A percentile compares a stretch with the other conserved stretches of the same genome.
These are phyloP conservation scores for Tagetes patula DNA, from an alignment of 129 eudicot species.

Conservation along the genomic window DNA sequence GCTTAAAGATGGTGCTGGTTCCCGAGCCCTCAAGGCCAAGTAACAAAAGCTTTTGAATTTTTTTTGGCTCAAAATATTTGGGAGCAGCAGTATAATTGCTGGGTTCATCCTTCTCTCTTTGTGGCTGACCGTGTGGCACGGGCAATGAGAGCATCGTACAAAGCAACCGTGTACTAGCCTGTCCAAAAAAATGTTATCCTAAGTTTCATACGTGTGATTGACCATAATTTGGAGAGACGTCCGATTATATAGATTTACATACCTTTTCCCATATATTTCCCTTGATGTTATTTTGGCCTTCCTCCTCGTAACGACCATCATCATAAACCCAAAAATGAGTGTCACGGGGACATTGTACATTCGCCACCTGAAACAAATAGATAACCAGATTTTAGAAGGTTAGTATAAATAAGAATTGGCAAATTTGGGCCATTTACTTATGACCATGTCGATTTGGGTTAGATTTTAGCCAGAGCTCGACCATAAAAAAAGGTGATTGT, in stretches of 20 bases:
- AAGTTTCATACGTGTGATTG: constrained; percentile 2
- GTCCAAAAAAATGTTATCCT: constrained; percentile 31
- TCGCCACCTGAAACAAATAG: constrained; percentile 42
- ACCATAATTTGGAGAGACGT: constrained; percentile 6
- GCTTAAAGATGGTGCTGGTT: constrained; percentile 58
- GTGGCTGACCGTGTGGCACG: constrained; percentile 87
- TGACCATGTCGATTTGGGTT: neutral
- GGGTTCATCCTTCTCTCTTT: constrained; percentile 64
- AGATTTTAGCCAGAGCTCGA: neutral
- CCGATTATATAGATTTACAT: neutral
- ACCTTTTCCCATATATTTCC: constrained; percentile 65
- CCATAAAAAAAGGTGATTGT: no score
- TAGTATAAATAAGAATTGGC: neutral
- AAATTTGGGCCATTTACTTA: neutral
- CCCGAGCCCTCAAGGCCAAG: constrained; percentile 59
- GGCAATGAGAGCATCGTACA: constrained; percentile 79
- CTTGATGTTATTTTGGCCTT: constrained; percentile 57
- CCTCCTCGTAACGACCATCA: constrained; percentile 58
- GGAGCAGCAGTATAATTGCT: constrained; percentile 73
- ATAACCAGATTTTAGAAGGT: constrained; percentile 11
- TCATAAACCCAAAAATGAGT: constrained; percentile 58
- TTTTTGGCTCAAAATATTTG: constrained; percentile 81
- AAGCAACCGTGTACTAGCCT: constrained; percentile 84
- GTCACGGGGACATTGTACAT: constrained; percentile 51
- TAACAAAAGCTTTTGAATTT: constrained; percentile 42